phyloP scores from a whole-genome alignment of 75 land plant species.

The Pinus taeda region DNA sequence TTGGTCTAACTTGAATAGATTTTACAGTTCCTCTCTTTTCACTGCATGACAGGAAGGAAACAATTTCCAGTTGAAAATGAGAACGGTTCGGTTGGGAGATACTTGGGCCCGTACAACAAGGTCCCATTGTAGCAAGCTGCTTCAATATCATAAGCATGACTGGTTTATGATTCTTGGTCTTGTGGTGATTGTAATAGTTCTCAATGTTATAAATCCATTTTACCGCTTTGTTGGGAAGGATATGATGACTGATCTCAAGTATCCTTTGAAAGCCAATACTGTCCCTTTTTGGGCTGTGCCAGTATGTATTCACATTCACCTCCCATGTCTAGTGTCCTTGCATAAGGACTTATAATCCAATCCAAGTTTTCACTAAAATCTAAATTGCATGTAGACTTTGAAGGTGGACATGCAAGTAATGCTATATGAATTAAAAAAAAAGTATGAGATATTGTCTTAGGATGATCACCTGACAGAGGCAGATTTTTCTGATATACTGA shows the following conservation, averaged over 20 bases:
- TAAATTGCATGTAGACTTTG: background rate
- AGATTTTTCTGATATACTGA: background rate
- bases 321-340: background rate
- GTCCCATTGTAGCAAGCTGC: no score
- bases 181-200: slow-evolving; percentile 34
- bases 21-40: no score
- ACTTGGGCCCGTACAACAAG: no score
- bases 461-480: background rate
- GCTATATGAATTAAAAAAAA: background rate
- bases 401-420: background rate
- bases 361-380: background rate
- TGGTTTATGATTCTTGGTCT: slow-evolving; percentile 61
- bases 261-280: slow-evolving; percentile 59
- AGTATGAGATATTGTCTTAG: background rate
- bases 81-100: no score
- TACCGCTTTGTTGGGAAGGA: slow-evolving; percentile 65
- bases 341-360: background rate
- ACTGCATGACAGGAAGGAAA: no score
- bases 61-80: no score
- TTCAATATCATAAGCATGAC: slow-evolving; percentile 48
- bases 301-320: slow-evolving; percentile 23
- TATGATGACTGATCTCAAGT: slow-evolving; percentile 59
- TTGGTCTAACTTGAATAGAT: no score
- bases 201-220: slow-evolving; percentile 65
- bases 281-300: slow-evolving; percentile 73